Evolutionary conservation across 345 rosid species (phyloP).

Genomic region (Acer saccharum): DNA sequence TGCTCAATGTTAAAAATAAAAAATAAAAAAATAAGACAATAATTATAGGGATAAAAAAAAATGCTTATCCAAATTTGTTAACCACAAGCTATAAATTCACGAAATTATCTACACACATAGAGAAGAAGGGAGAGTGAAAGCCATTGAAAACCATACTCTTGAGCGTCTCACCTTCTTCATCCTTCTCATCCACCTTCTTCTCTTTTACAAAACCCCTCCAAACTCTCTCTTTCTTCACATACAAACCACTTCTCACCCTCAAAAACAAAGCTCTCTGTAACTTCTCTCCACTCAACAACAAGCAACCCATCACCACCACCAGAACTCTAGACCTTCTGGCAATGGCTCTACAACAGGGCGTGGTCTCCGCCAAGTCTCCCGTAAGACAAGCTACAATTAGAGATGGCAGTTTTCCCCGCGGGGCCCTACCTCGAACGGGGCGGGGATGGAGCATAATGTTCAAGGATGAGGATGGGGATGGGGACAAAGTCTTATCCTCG

Average conservation of each 20-base stretch:
- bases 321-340: constrained; percentile 68
- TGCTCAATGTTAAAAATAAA: too few species aligned
- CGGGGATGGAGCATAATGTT: too few species aligned
- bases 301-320: constrained; percentile 29
- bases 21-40: too few species aligned
- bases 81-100: neutral
- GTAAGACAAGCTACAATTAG: constrained; percentile 19
- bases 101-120: neutral
- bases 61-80: constrained; percentile 10
- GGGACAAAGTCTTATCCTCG: too few species aligned
- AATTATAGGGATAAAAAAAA: too few species aligned
- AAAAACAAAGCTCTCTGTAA: constrained; percentile 27
- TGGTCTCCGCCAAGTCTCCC: constrained; percentile 58
- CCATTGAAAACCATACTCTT: constrained; percentile 14
- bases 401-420: too few species aligned
- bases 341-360: constrained; percentile 76
- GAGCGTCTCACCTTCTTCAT: constrained; percentile 13
- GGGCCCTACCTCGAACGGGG: too few species aligned
- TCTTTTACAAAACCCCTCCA: constrained; percentile 21
- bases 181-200: constrained; percentile 16
- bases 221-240: constrained; percentile 16
- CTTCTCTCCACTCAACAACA: constrained; percentile 29
- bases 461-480: too few species aligned
- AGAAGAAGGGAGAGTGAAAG: neutral
- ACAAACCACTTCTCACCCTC: constrained; percentile 25